A percentile compares a stretch with the other conserved stretches of the same genome.
Conservation (phyloP, 306 rosid species). For the Lupinus albus region DNA sequence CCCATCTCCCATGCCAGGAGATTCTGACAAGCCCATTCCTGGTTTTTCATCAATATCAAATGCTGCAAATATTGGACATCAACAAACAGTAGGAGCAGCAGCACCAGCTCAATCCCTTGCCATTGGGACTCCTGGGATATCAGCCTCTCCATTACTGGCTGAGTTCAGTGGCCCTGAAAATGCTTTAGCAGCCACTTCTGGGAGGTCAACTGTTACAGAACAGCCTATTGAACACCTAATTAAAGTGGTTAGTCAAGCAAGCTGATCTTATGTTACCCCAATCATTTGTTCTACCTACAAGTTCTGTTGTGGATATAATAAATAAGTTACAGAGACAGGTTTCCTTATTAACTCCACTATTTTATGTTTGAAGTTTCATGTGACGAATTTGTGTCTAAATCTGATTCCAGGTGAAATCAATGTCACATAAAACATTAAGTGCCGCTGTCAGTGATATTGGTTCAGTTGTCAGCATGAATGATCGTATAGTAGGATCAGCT, state of each 20-base stretch:
- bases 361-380: conserved; percentile 26
- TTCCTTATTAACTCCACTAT: conserved; percentile 10
- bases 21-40: conserved; percentile 70
- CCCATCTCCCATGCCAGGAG: conserved; percentile 82
- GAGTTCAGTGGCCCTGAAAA: conserved; percentile 78
- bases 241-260: conserved; percentile 65
- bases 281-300: conserved; percentile 12
- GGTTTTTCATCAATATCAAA: conserved; percentile 63
- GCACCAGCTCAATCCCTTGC: conserved; percentile 86
- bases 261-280: conserved; percentile 21
- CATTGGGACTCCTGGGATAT: conserved; percentile 96
- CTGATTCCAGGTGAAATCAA: conserved; percentile 75
- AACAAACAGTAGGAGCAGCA: conserved; percentile 54
- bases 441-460: conserved; percentile 80
- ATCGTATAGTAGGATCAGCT: conserved; percentile 92
- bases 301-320: conserved; percentile 13
- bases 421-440: conserved; percentile 66
- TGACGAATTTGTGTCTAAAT: conserved; percentile 38
- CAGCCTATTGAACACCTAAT: conserved; percentile 84
- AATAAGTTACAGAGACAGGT: conserved; percentile 14
- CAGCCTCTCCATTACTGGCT: conserved; percentile 96
- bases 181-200: conserved; percentile 59
- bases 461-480: conserved; percentile 87
- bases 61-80: conserved; percentile 70
- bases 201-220: conserved; percentile 68